A percentile compares a stretch with the other conserved stretches of the same genome.
Conservation (phyloP, 306 rosid genomes). For the Alnus glutinosa region DNA sequence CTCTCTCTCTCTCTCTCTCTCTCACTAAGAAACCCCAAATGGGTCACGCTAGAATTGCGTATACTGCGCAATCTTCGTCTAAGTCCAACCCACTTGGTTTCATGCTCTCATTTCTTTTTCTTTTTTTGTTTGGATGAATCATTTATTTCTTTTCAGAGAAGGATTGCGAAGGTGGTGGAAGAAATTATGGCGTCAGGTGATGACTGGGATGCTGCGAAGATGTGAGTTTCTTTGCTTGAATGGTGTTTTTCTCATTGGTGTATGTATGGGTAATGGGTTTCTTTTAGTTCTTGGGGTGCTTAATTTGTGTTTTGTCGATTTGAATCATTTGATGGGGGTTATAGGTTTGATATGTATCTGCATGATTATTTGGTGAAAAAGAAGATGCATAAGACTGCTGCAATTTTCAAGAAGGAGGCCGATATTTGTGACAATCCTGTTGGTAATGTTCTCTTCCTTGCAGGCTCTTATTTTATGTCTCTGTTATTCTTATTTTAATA, state of each 20-base stretch:
- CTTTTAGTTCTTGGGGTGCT: not conserved
- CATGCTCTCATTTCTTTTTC: not conserved
- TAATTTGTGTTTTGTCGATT: not conserved
- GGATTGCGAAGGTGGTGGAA: not conserved
- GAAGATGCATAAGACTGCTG: constrained; percentile 43
- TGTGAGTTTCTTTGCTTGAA: constrained; percentile 16
- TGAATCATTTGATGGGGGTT: not conserved
- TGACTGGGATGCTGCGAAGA: constrained; percentile 30
- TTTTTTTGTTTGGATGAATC: too few species aligned
- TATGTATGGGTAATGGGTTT: not conserved
- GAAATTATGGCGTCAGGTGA: constrained; percentile 29
- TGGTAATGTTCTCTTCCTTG: constrained; percentile 32
- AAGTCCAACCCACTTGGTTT: not conserved
- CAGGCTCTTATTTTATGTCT: not conserved
- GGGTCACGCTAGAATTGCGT: not conserved
- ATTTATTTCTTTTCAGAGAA: not conserved
- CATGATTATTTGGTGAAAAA: constrained; percentile 52
- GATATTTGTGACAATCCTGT: not conserved
- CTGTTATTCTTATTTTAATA: not conserved
- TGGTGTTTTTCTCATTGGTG: not conserved
- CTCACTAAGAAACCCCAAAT: not conserved
- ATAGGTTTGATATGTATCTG: constrained; percentile 41
- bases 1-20: not conserved
- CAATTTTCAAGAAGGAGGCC: constrained; percentile 45
- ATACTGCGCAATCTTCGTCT: not conserved